Base-by-base conservation (phyloP, 139 green algal species). In the Chlorella sorokiniana region DNA sequence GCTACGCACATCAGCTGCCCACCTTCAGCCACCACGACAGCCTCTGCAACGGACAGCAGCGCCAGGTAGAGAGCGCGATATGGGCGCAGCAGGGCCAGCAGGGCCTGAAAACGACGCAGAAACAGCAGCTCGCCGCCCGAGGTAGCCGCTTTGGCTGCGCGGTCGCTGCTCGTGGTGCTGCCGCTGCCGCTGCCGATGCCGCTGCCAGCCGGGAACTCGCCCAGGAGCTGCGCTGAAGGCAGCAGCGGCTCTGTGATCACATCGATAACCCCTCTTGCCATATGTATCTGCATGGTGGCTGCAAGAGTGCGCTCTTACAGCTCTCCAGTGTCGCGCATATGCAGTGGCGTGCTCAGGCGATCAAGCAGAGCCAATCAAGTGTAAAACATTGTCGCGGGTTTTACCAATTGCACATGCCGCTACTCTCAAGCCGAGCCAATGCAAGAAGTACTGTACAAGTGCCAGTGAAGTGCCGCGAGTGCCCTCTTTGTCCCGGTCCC, bases 1-100 rank as follows among this genome's bases (percentile, higher is more conserved):
- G 35, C 11, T 2, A n/a, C 37, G 7, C 14, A n/a, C n/a, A n/a
- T n/a, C n/a, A n/a, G n/a, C n/a, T n/a, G n/a, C 69, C 23, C 48
- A 88, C 84, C 81, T 75, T 86, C 31, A 0, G 84, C 81, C 0
- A 88, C 84, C 14, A 85, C 61, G 6, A 86, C 20, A 2, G 82
- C 54, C 65, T 89, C 85, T 25, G 45, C 37, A 1, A 89, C 40
- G 25, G 85, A 84, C 16, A 89, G 64, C 3, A 68, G 45, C 14
- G 78, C 42, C n/a, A 89, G 77, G 22, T 64, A 35, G 11, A 88
- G 71, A 18, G 83, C 83, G 38, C 68, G 68, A 40, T 81, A 89
- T 29, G 85, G 85, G 10, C 84, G 85, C 61, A 85, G 59, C 59
- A 88, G 37, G 8, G 16, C 29, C 41, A 88, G 38, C 62, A 89